phyloP scores from a whole-genome alignment of 176 grass and related monocot species.

The Lolium multiflorum region DNA sequence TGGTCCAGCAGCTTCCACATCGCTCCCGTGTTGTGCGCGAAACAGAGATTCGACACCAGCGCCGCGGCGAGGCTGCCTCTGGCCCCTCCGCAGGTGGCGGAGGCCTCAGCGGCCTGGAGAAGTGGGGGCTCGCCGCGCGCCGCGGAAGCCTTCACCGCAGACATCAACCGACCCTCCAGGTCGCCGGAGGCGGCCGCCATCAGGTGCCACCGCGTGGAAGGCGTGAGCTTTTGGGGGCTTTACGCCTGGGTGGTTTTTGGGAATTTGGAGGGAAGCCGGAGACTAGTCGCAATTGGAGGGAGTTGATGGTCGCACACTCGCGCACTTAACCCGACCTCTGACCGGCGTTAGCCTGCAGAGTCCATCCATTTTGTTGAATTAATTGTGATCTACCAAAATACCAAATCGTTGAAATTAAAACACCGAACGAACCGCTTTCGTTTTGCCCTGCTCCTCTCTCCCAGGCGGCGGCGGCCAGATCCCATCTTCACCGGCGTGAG shows the following conservation, averaged over 20 bases:
- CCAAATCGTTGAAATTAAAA: no score
- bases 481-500: no score
- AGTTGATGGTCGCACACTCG: background rate
- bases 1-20: slow-evolving; percentile 85
- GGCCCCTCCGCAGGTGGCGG: background rate
- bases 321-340: background rate
- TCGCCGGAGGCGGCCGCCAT: slow-evolving; percentile 28
- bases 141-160: slow-evolving; percentile 55
- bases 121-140: slow-evolving; percentile 56
- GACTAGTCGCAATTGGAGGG: background rate
- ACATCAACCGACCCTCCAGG: slow-evolving; percentile 55
- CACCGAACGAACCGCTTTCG: no score
- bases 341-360: background rate
- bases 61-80: slow-evolving; percentile 38
- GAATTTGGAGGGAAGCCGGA: background rate
- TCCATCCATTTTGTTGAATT: background rate
- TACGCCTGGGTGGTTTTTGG: background rate
- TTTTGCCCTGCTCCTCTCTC: no score
- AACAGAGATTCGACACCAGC: slow-evolving; percentile 63
- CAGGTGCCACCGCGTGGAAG: background rate
- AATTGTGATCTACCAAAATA: no score
- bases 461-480: no score
- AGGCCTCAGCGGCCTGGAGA: slow-evolving; percentile 49
- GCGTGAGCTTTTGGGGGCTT: background rate
- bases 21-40: slow-evolving; percentile 56